Base-by-base conservation (phyloP, 495 filamentous ascomycete genomes). In the Cetradonia linearis region DNA sequence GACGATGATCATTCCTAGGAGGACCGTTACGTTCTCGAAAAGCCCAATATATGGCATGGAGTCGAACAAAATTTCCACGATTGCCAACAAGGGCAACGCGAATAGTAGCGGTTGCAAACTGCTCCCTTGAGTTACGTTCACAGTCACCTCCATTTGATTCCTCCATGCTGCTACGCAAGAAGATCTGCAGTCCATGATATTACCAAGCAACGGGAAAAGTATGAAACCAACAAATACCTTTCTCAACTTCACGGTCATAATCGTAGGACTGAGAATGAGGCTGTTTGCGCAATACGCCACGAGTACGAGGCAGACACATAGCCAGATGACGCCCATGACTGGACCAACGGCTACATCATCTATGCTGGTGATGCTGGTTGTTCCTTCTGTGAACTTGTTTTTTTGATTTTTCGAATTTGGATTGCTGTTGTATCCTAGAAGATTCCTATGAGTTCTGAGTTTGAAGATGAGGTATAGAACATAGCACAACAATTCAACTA, bases 401-500 rank as follows among this genome's bases (percentile, higher is more conserved):
- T n/a, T n/a, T n/a, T n/a, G n/a, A n/a, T n/a, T n/a, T n/a, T n/a
- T n/a, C n/a, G n/a, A n/a, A n/a, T n/a, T n/a, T n/a, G n/a, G n/a
- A n/a, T n/a, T n/a, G n/a, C n/a, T n/a, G 2, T 64, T 42, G n/a
- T 65, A 37, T 44, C 63, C 62, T 0, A 69, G 67, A 2, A 72
- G 55, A 8, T 68, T 62, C 5, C 60, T 42, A 46, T 73, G 69
- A 20, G 67, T 68, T 64, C 65, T 68, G 33, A 76, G 56, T 63
- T 69, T 66, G 63, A 73, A 90, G 33, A 86, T 66, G 38, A 91
- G 78, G 63, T 89, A 91, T 4, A 87, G 73, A 42, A 81, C 67
- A 67, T 91, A 91, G 11, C 86, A 78, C 38, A 85, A 40, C 6
- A 91, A 74, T 3, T 89, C 74, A 47, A 88, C 76, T 58, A 67